These are phyloP conservation scores for Thalassiosira delicatula DNA, from an alignment of 352 stramenopile species.

Conservation along the genomic window DNA sequence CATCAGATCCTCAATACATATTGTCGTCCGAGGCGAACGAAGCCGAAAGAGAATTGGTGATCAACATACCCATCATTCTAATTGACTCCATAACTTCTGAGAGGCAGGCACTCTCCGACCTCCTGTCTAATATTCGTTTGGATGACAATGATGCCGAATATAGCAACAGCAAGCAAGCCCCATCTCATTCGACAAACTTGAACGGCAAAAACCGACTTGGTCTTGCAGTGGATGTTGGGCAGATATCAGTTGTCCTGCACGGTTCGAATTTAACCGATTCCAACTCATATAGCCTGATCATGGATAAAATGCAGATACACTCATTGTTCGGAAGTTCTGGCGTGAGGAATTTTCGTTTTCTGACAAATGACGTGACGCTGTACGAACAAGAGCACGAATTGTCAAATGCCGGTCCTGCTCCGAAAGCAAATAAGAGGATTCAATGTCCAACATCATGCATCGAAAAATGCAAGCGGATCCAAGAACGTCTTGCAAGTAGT, in stretches of 20 bases:
- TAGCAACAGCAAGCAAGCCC: neutral
- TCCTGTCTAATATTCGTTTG: conserved; percentile 29
- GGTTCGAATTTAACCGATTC: conserved; percentile 19
- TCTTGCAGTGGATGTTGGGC: conserved; percentile 61
- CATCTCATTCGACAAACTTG: neutral
- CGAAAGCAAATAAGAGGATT: neutral
- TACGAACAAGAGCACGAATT: conserved; percentile 68
- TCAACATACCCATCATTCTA: conserved; percentile 70
- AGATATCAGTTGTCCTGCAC: conserved; percentile 58
- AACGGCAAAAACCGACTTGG: conserved; percentile 19
- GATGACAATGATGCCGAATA: conserved; percentile 8
- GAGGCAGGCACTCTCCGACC: conserved; percentile 27
- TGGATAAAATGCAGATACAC: conserved; percentile 62
- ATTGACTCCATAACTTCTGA: conserved; percentile 69
- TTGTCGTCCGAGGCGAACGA: conserved; percentile 69
- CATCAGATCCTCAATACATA: conserved; percentile 68
- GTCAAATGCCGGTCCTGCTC: conserved; percentile 21
- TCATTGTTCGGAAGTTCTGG: conserved; percentile 40
- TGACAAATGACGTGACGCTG: conserved; percentile 66
- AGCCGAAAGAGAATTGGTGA: conserved; percentile 40
- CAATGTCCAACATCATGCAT: conserved; percentile 10
- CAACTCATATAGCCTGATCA: conserved; percentile 63
- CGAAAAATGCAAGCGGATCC: conserved; percentile 46
- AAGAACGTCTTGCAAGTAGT: conserved; percentile 38
- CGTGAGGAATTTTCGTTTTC: conserved; percentile 63